Base-by-base conservation (phyloP, 257 asterid genomes). In the Sherardia arvensis region DNA sequence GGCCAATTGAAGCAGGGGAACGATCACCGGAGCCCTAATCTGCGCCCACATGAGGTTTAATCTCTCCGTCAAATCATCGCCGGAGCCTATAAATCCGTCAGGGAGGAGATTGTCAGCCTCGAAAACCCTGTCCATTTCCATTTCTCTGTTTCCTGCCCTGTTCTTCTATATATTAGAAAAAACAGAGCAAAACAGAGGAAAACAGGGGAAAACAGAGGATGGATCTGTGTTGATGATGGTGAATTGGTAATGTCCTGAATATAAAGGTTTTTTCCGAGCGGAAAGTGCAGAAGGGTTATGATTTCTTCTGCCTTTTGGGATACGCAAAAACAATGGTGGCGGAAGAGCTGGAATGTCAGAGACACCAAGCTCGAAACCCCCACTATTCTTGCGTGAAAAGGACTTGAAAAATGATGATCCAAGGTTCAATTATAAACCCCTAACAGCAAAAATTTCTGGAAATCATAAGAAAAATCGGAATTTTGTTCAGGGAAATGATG, bases 11-110 rank as follows among this genome's bases (percentile, higher is more conserved):
- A 90, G 93, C 72, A 83, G 51, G 0, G 97, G 99, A 3, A 85
- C 97, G 64, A 93, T 81, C 74, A 93, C 66, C 34, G 99, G 97
- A 7, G 88, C 86, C 74, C 66, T 84, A n/a, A 93, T 76, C 77
- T 84, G 96, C 4, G 69, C 85, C 99, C 96, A 93, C 21, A 90
- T 68, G 29, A 80, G 22, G 66, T 36, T 10, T 21, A 93, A 63
- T 64, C 83, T 90, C 63, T 72, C 81, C 1, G 81, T 66, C 4
- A 86, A 51, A 38, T 83, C 96, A 57, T 83, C 82, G 29, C 82
- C 62, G 8, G 70, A 71, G 2, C 76, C 91, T 26, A 69, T 23
- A 57, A 85, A 80, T 8, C 79, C 51, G 2, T 80, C 86, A 0
- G 85, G 79, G 29, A 87, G 71, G 33, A 84, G 45, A 14, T 69